phyloP scores from a whole-genome alignment of 2,329 filamentous ascomycete genomes.

The Trichoderma sp. region DNA sequence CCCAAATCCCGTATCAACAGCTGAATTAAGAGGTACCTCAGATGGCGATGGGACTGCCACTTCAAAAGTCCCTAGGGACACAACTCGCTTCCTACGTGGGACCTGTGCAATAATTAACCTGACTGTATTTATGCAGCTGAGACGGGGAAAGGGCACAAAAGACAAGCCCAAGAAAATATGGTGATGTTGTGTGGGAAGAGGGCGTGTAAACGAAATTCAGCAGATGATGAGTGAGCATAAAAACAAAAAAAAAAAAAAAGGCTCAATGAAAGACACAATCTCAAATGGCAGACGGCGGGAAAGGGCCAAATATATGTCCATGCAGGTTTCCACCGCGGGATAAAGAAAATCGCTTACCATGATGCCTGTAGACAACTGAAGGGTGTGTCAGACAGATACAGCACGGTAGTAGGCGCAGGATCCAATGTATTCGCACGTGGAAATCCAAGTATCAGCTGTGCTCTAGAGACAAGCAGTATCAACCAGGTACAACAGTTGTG shows the following conservation, averaged over 20 bases:
- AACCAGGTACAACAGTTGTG: constrained; percentile 36
- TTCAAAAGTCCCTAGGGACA: constrained; percentile 35
- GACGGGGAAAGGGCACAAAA: background rate
- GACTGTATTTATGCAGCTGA: constrained; percentile 38
- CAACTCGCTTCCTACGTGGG: constrained; percentile 39
- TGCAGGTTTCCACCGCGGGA: constrained; percentile 49
- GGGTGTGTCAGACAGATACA: constrained; percentile 44
- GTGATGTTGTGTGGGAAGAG: constrained; percentile 11
- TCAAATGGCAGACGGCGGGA: constrained; percentile 36
- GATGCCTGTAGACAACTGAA: constrained; percentile 47
- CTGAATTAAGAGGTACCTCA: constrained; percentile 32
- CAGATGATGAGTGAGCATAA: background rate
- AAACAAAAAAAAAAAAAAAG: background rate
- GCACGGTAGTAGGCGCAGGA: constrained; percentile 38
- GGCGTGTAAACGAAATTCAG: background rate
- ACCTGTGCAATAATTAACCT: constrained; percentile 46
- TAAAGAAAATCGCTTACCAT: constrained; percentile 54
- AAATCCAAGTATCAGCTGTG: constrained; percentile 42
- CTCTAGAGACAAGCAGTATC: constrained; percentile 41
- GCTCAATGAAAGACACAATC: constrained; percentile 28
- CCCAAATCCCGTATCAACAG: constrained; percentile 34
- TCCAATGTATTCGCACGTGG: constrained; percentile 46
- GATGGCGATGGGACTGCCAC: constrained; percentile 33
- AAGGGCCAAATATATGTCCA: constrained; percentile 48
- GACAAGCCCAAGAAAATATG: background rate